Percentiles rank a stretch among this genome's conserved stretches.
Conservation (phyloP, 495 filamentous ascomycete genomes). For the Aspergillus olivimuriae region DNA sequence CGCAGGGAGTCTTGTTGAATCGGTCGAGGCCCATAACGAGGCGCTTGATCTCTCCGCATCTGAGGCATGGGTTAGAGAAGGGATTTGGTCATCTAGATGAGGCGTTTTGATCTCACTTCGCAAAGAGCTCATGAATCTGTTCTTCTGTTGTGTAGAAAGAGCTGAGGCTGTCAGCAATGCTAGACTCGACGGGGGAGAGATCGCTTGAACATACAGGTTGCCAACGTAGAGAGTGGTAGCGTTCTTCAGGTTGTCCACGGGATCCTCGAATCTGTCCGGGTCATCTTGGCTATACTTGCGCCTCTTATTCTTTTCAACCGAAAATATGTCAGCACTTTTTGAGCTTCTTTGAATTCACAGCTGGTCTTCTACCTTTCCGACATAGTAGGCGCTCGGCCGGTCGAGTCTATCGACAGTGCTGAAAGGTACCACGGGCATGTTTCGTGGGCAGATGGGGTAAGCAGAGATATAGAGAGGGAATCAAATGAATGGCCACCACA, state of each 20-base stretch:
- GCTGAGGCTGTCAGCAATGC: constrained; percentile 43
- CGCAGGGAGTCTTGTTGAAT: constrained; percentile 94
- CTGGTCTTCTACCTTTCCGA: constrained; percentile 66
- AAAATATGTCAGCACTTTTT: neutral
- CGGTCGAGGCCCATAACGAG: constrained; percentile 98
- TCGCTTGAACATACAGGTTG: constrained; percentile 64
- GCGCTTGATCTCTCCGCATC: constrained; percentile 93
- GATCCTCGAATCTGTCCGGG: constrained; percentile 50
- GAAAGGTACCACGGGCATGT: constrained; percentile 9
- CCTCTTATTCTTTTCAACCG: constrained; percentile 55
- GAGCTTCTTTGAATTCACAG: no score
- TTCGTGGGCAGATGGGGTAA: neutral
- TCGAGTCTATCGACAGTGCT: constrained; percentile 83
- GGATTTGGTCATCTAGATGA: no score
- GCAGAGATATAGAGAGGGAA: no score
- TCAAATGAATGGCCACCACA: neutral
- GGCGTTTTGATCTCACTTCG: constrained; percentile 68
- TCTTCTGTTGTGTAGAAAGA: constrained; percentile 99
- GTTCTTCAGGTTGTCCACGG: constrained; percentile 69
- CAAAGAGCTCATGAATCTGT: constrained; percentile 95
- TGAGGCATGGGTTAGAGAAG: constrained; percentile 16
- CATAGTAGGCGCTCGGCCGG: constrained; percentile 82
- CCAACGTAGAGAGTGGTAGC: constrained; percentile 96
- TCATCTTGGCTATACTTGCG: constrained; percentile 54
- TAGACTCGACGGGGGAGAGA: neutral